phyloP scores from a whole-genome alignment of 1,284 basidiomycete genomes.

The Tilletia caries region DNA sequence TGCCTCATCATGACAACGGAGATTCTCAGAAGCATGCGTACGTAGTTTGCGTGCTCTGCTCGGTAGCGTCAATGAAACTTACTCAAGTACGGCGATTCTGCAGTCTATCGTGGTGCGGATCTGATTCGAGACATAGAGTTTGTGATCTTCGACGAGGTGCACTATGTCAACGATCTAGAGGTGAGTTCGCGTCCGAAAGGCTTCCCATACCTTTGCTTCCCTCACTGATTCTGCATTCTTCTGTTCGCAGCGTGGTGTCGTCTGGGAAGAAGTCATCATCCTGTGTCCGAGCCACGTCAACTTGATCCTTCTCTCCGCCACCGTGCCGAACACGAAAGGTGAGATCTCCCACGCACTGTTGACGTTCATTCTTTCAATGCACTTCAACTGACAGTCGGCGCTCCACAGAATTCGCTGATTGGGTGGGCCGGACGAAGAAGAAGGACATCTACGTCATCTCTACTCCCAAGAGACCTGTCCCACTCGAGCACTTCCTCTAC shows the following conservation, averaged over 20 bases:
- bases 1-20: conserved; percentile 91
- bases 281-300: conserved; percentile 50
- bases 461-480: conserved; percentile 91
- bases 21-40: conserved; percentile 87
- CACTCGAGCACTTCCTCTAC: conserved; percentile 94
- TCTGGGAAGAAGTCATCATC: conserved; percentile 99
- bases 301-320: conserved; percentile 80
- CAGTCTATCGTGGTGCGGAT: conserved; percentile 70
- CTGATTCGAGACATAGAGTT: conserved; percentile 98
- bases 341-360: neutral
- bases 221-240: neutral
- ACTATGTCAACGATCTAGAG: conserved; percentile 99
- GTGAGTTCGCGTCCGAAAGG: conserved; percentile 56
- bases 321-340: conserved; percentile 87
- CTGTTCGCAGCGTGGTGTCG: conserved; percentile 78
- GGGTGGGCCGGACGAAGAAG: conserved; percentile 99
- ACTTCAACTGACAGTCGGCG: neutral
- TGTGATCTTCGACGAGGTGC: conserved; percentile 99
- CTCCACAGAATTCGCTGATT: conserved; percentile 84
- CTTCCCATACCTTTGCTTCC: neutral
- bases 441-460: conserved; percentile 99
- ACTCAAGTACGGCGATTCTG: neutral
- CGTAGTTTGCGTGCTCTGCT: neutral
- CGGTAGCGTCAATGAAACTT: too few relatives aligned
- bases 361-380: neutral